Percentiles rank a stretch among this genome's conserved stretches.
These are phyloP conservation scores for Prunus campanulata DNA, from an alignment of 306 rosid species.

Conservation along the genomic window DNA sequence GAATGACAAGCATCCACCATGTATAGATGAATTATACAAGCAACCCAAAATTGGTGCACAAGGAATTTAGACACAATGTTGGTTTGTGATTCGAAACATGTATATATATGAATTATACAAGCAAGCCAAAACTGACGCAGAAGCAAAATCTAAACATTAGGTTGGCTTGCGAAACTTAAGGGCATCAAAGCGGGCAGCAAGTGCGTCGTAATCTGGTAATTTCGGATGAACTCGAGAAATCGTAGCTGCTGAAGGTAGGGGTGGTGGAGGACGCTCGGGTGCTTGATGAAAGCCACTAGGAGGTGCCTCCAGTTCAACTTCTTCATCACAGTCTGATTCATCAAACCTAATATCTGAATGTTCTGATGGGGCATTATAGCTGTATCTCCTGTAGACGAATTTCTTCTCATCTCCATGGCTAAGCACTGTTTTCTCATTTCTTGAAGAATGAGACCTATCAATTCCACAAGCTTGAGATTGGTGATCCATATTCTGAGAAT, in stretches of 20 bases:
- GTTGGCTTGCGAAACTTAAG: slow-evolving; percentile 64
- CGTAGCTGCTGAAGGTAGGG: slow-evolving; percentile 41
- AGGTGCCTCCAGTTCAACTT: slow-evolving; percentile 51
- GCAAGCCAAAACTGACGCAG: neutral
- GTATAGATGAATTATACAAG: slow-evolving; percentile 9
- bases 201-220: slow-evolving; percentile 80
- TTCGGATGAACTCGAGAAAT: slow-evolving; percentile 65
- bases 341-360: slow-evolving; percentile 72
- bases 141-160: neutral
- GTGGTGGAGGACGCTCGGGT: slow-evolving; percentile 60
- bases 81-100: slow-evolving; percentile 33
- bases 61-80: neutral
- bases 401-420: slow-evolving; percentile 24
- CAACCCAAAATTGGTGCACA: slow-evolving; percentile 1
- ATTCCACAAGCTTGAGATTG: slow-evolving; percentile 37
- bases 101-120: slow-evolving; percentile 17
- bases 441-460: slow-evolving; percentile 37
- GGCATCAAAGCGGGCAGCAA: slow-evolving; percentile 87
- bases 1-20: slow-evolving; percentile 18
- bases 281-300: slow-evolving; percentile 32
- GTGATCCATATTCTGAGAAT: slow-evolving; percentile 26
- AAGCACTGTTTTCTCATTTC: slow-evolving; percentile 32
- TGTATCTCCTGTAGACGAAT: slow-evolving; percentile 56
- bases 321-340: slow-evolving; percentile 82
- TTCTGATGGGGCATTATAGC: slow-evolving; percentile 57